Evolutionary conservation across 2,329 filamentous ascomycete genomes (phyloP).

Genomic region (Cercospora citrullina): DNA sequence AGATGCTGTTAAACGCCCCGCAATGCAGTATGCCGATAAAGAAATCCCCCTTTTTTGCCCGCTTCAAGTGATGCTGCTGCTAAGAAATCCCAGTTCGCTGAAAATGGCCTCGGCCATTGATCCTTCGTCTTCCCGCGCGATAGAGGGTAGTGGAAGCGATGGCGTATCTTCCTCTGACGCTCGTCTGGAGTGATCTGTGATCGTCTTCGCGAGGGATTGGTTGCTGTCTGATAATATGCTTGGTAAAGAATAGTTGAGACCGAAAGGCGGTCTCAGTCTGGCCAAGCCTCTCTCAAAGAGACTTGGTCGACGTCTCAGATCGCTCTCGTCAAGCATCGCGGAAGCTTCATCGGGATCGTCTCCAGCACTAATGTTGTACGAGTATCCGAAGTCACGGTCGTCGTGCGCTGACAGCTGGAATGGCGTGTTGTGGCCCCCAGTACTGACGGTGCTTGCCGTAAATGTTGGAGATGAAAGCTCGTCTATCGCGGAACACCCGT

Average conservation of each 20-base stretch:
- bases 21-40: not conserved
- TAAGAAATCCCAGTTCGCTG: constrained; percentile 37
- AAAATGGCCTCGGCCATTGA: constrained; percentile 35
- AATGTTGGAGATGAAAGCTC: constrained; percentile 38
- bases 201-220: constrained; percentile 24
- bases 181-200: not conserved
- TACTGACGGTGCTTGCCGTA: constrained; percentile 37
- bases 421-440: constrained; percentile 32
- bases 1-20: not conserved
- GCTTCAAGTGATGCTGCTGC: constrained; percentile 26
- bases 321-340: not conserved
- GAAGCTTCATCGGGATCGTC: not conserved
- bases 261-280: constrained; percentile 12
- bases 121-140: constrained; percentile 12
- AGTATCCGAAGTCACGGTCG: not conserved
- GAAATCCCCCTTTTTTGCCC: not conserved
- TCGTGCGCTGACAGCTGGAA: constrained; percentile 28
- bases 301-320: constrained; percentile 10
- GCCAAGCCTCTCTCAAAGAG: constrained; percentile 17
- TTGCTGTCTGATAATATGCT: constrained; percentile 21
- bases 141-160: not conserved
- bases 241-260: constrained; percentile 28
- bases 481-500: constrained; percentile 19
- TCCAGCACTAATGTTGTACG: not conserved
- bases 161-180: constrained; percentile 1